Conservation (phyloP, 305 asterid species). For the Fraxinus sp. region DNA sequence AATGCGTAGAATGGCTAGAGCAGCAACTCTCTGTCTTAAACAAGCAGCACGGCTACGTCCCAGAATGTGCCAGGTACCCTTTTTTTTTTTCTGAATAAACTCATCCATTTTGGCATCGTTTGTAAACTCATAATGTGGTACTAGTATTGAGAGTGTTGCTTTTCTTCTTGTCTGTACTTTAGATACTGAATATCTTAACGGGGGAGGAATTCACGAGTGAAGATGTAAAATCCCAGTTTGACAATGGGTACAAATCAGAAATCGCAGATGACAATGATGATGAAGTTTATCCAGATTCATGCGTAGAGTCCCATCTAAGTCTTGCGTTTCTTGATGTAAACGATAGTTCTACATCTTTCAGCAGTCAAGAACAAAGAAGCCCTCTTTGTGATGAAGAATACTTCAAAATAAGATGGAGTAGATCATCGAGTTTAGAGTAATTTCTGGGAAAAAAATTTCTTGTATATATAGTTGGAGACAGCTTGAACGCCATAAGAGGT, state of each 20-base stretch:
- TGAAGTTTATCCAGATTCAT: conserved; percentile 87
- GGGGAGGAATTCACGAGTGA: conserved; percentile 50
- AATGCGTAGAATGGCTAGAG: conserved; percentile 64
- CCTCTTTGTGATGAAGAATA: conserved; percentile 66
- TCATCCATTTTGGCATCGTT: background rate
- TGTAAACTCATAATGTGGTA: background rate
- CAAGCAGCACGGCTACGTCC: conserved; percentile 90
- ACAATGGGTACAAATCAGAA: conserved; percentile 27
- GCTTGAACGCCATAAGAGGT: conserved; percentile 36
- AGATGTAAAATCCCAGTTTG: conserved; percentile 15
- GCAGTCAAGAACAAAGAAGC: conserved; percentile 70
- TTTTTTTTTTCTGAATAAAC: background rate
- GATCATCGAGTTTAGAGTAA: conserved; percentile 66
- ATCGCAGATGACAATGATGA: conserved; percentile 61
- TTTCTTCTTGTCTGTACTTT: background rate
- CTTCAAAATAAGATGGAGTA: conserved; percentile 66
- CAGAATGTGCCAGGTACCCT: conserved; percentile 62
- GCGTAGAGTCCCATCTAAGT: conserved; percentile 74
- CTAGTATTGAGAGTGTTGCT: background rate
- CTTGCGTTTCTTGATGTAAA: conserved; percentile 69
- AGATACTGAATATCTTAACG: conserved; percentile 60
- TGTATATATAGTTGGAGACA: background rate
- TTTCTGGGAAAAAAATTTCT: background rate
- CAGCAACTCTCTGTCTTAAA: conserved; percentile 74
- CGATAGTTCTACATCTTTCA: conserved; percentile 54